Percentiles rank a stretch among this genome's conserved stretches.
phyloP scores from a whole-genome alignment of 1,139 yeast genomes.

The Pichia sp. region DNA sequence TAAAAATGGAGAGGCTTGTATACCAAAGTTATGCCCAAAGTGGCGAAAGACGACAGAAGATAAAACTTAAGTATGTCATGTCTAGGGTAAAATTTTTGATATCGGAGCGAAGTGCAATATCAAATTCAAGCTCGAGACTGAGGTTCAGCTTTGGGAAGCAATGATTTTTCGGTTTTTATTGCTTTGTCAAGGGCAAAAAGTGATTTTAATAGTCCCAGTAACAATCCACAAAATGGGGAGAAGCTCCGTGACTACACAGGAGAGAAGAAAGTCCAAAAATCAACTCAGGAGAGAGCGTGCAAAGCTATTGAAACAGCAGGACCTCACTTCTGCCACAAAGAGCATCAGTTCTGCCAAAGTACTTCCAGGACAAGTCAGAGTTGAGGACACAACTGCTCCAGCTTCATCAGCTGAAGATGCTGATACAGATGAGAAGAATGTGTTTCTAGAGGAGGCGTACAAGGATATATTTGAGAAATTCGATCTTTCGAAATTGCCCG shows the following conservation, averaged over 20 bases:
- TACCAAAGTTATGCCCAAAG: no score
- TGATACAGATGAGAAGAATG: slow-evolving; percentile 27
- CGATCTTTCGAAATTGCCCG: slow-evolving; percentile 19
- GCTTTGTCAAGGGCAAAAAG: background rate
- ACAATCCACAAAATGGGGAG: background rate
- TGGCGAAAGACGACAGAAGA: background rate
- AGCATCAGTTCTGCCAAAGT: no score
- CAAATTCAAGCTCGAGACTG: background rate
- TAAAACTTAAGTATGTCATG: background rate
- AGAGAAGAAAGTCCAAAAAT: slow-evolving; percentile 43
- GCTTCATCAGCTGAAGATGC: slow-evolving; percentile 20
- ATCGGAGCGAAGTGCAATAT: background rate
- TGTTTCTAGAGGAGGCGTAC: slow-evolving; percentile 39
- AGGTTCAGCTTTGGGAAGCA: background rate
- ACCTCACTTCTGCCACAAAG: background rate
- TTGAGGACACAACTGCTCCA: background rate
- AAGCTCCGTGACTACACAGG: background rate
- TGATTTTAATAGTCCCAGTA: no score
- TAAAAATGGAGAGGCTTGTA: no score
- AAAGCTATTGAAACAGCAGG: slow-evolving; percentile 42
- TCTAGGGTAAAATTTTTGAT: background rate
- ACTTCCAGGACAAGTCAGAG: background rate
- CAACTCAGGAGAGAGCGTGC: slow-evolving; percentile 62
- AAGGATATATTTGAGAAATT: slow-evolving; percentile 43
- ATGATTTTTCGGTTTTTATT: background rate